phyloP scores from a whole-genome alignment of 805 yeast genomes.

The Candida parachauliodes region DNA sequence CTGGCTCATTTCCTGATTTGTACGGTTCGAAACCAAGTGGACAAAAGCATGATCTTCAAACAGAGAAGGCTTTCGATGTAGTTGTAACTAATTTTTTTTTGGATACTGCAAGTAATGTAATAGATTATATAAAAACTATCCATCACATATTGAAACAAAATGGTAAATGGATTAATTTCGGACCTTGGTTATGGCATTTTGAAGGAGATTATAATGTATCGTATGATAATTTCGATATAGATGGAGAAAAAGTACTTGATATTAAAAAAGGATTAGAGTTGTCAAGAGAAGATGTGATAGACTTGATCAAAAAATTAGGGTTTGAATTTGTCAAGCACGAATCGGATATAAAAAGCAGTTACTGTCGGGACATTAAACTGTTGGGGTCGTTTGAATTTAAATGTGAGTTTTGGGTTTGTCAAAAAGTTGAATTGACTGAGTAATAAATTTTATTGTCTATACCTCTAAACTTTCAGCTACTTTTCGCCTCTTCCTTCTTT shows the following conservation, averaged over 20 bases:
- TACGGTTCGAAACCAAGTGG: slow-evolving; percentile 55
- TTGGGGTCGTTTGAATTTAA: slow-evolving; percentile 55
- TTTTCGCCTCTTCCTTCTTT: slow-evolving; percentile 11
- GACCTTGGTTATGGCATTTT: slow-evolving; percentile 71
- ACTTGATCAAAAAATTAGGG: slow-evolving; percentile 45
- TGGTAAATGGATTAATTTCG: slow-evolving; percentile 64
- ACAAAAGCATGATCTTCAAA: slow-evolving; percentile 37
- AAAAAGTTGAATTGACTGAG: slow-evolving; percentile 13
- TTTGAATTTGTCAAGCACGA: slow-evolving; percentile 47
- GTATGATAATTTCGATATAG: slow-evolving; percentile 13
- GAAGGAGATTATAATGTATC: slow-evolving; percentile 44
- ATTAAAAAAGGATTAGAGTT: slow-evolving; percentile 58
- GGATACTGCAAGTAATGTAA: slow-evolving; percentile 60
- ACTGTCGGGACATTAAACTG: slow-evolving; percentile 48
- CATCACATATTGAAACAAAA: slow-evolving; percentile 39
- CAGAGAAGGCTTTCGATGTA: slow-evolving; percentile 38
- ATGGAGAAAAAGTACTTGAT: slow-evolving; percentile 22
- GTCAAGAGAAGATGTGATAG: slow-evolving; percentile 50
- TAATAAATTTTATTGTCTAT: background rate
- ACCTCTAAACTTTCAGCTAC: background rate
- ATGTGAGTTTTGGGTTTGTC: slow-evolving; percentile 70
- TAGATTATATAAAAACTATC: slow-evolving; percentile 53
- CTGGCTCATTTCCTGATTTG: slow-evolving; percentile 69
- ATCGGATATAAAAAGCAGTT: slow-evolving; percentile 44
- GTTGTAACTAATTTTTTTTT: slow-evolving; percentile 57